Base-by-base conservation (phyloP, 306 rosid genomes). In the Cucumis cinereus region DNA sequence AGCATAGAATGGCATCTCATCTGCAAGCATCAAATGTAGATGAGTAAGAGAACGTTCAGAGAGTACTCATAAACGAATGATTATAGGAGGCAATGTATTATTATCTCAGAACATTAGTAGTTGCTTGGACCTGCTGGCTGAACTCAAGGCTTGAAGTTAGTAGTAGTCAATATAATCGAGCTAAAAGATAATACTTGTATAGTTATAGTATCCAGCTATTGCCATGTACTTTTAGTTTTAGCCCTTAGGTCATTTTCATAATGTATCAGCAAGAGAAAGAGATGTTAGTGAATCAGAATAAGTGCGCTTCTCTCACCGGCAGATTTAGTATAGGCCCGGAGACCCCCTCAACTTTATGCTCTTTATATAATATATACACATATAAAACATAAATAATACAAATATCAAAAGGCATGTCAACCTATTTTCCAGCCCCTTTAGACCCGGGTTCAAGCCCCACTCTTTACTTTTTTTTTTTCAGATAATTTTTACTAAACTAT, bases 1-100 rank as follows among this genome's bases (percentile, higher is more conserved):
- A 74, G 90, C 97, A 84, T 95, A 95, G 80, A 86, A 89, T 23
- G 97, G 99, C 77, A 87, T 91, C 76, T 95, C 99, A 53, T 92
- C 99, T 95, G 84, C 81, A 57, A 77, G 60, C 64, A 81, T 74
- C 76, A 58, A 47, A 60, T 57, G 40, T n/a, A 79, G 30, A 79
- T 23, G 16, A 79, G 64, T 49, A 50, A 2, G 26, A 7, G 33
- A 45, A 33, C 1, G 3, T 28, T 72, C 45, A 49, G 24, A 72
- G 60, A 52, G 57, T 30, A 72, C 16, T 17, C 45, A 15, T 49
- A 8, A 9, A 26, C 7, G 2, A 24, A 24, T 68, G 15, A 70
- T 24, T 47, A 24, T 49, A 69, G 55, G 36, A 41, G 56, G 58
- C 15, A 70, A 70, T 16, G 57, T 8, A 70, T 24, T 43, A 70